Conservation (phyloP, 2,329 filamentous ascomycete genomes). For the Fusarium sp. region DNA sequence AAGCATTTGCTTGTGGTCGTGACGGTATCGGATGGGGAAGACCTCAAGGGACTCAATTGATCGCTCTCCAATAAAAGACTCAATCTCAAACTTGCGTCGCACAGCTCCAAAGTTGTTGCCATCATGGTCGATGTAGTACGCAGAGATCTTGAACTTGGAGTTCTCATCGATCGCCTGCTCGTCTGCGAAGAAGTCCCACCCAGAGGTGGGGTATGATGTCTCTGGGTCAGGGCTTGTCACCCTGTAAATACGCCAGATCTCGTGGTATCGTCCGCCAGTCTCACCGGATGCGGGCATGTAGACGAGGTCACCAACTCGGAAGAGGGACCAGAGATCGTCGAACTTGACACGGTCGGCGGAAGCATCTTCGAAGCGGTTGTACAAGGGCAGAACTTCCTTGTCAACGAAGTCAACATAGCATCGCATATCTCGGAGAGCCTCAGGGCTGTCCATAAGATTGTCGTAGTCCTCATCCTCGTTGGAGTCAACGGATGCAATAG, state of each 20-base stretch:
- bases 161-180: conserved; percentile 51
- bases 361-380: conserved; percentile 48
- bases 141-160: conserved; percentile 53
- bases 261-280: conserved; percentile 55
- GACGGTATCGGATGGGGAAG: conserved; percentile 57
- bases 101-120: conserved; percentile 57
- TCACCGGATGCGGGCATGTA: conserved; percentile 56
- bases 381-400: conserved; percentile 57
- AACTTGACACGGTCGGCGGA: conserved; percentile 54
- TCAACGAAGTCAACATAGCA: conserved; percentile 62
- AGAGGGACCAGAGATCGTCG: conserved; percentile 60
- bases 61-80: conserved; percentile 56
- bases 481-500: conserved; percentile 55
- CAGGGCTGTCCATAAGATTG: conserved; percentile 55
- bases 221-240: conserved; percentile 51
- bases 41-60: conserved; percentile 55
- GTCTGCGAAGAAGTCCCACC: conserved; percentile 56
- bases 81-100: conserved; percentile 54
- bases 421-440: conserved; percentile 58
- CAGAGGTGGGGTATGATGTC: conserved; percentile 47
- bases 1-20: conserved; percentile 54
- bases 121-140: conserved; percentile 60
- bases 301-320: conserved; percentile 57
- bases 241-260: conserved; percentile 57
- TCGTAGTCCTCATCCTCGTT: conserved; percentile 55